Percentiles rank a stretch among this genome's conserved stretches.
Conservation (phyloP, 2,329 filamentous ascomycete species). For the Fusarium graminum region DNA sequence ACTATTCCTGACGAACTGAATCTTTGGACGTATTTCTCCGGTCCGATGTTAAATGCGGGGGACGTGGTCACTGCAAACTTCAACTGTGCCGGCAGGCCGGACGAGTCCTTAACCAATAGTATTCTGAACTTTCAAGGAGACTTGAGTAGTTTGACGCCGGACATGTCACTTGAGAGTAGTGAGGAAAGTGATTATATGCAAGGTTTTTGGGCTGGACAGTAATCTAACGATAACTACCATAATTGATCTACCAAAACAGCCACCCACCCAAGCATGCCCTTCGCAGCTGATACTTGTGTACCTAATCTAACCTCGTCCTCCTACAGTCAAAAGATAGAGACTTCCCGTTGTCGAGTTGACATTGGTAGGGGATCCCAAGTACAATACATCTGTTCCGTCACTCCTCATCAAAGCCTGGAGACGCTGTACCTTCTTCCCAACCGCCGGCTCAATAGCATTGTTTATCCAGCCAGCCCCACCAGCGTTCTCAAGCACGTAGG, state of each 20-base stretch:
- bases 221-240: too few relatives aligned
- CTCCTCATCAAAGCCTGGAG: slow-evolving; percentile 25
- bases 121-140: slow-evolving; percentile 20
- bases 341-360: slow-evolving; percentile 31
- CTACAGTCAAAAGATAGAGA: slow-evolving; percentile 14
- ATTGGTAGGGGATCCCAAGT: slow-evolving; percentile 28
- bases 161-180: not conserved
- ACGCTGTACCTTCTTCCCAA: slow-evolving; percentile 26
- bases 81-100: not conserved
- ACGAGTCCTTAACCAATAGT: slow-evolving; percentile 6
- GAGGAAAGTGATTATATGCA: not conserved
- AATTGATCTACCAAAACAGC: too few relatives aligned
- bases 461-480: slow-evolving; percentile 19
- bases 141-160: not conserved
- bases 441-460: slow-evolving; percentile 14
- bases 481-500: slow-evolving; percentile 31
- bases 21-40: slow-evolving; percentile 20
- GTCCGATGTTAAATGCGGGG: slow-evolving; percentile 7
- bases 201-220: not conserved
- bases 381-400: slow-evolving; percentile 30
- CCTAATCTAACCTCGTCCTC: not conserved
- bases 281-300: too few relatives aligned
- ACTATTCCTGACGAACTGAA: slow-evolving; percentile 2
- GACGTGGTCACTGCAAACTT: not conserved
- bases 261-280: too few relatives aligned